Percentiles rank a stretch among this genome's conserved stretches.
phyloP scores from a whole-genome alignment of 768 basidiomycete species.

The Paxillus ammoniavirescens region DNA sequence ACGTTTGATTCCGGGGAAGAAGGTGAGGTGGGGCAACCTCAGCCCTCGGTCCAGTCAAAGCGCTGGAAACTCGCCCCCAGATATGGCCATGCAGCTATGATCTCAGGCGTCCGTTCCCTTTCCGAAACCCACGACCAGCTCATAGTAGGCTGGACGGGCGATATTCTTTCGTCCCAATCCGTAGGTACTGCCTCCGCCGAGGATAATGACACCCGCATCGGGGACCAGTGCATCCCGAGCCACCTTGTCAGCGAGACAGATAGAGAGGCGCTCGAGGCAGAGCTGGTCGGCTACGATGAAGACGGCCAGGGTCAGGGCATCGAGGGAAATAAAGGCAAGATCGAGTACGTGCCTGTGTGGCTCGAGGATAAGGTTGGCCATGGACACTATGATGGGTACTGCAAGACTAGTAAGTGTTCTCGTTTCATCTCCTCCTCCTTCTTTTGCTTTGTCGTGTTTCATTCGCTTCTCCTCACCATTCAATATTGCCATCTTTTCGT shows the following conservation, averaged over 20 bases:
- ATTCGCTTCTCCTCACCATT: background rate
- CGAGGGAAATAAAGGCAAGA: conserved; percentile 43
- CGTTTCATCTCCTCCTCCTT: background rate
- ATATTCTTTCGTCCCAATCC: conserved; percentile 56
- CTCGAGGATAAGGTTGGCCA: conserved; percentile 86
- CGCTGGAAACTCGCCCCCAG: conserved; percentile 78
- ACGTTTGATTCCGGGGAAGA: conserved; percentile 11
- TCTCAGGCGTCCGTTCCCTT: conserved; percentile 86
- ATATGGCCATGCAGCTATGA: conserved; percentile 93
- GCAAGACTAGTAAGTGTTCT: conserved; percentile 82
- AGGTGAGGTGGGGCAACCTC: background rate
- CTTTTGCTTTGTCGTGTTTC: background rate
- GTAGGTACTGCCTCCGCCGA: conserved; percentile 29
- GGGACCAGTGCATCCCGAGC: conserved; percentile 42
- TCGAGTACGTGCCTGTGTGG: conserved; percentile 88
- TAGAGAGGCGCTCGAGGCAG: conserved; percentile 60
- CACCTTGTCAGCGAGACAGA: conserved; percentile 59
- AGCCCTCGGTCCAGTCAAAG: conserved; percentile 15
- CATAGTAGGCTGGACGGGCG: conserved; percentile 93
- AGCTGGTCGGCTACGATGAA: conserved; percentile 55
- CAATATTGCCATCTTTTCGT: background rate
- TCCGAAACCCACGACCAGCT: conserved; percentile 84
- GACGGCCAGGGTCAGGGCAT: conserved; percentile 47
- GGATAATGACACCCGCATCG: conserved; percentile 9
- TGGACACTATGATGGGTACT: conserved; percentile 96